These are phyloP conservation scores for Talaromyces adpressus DNA, from an alignment of 495 filamentous ascomycete species.

Conservation along the genomic window DNA sequence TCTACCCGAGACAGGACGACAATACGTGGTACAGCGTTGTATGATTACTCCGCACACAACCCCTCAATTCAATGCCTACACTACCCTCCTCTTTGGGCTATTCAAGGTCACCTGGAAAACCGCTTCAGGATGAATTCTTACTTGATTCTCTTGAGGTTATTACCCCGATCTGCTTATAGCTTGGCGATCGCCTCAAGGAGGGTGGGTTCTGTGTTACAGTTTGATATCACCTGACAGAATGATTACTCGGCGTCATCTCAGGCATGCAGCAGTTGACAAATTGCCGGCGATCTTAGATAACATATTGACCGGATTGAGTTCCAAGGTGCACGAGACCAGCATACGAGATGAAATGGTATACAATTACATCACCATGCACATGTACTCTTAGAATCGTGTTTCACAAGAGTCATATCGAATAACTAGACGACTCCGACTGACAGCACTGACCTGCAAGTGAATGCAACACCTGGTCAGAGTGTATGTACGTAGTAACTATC, in stretches of 20 bases:
- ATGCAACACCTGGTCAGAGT: background rate
- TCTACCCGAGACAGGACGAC: background rate
- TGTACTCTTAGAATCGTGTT: background rate
- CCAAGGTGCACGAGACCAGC: background rate
- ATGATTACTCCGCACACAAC: conserved; percentile 2
- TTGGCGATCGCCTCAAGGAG: background rate
- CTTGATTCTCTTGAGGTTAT: background rate
- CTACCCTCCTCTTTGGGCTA: background rate
- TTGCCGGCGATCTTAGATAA: background rate
- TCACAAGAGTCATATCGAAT: background rate
- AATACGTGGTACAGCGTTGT: background rate
- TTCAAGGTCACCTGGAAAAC: background rate
- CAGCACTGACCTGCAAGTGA: background rate
- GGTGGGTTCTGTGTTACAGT: background rate
- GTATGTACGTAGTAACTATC: background rate
- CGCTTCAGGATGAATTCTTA: background rate
- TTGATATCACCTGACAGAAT: background rate
- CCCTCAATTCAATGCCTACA: background rate
- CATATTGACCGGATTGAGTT: background rate
- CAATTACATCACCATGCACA: background rate
- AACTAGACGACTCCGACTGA: background rate
- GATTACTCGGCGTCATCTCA: background rate
- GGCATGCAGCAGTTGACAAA: background rate
- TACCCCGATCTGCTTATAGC: background rate
- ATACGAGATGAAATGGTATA: background rate